Percentiles rank a stretch among this genome's conserved stretches.
Evolutionary conservation across 306 rosid species (phyloP).

Genomic region (Mimosa bimucronata): DNA sequence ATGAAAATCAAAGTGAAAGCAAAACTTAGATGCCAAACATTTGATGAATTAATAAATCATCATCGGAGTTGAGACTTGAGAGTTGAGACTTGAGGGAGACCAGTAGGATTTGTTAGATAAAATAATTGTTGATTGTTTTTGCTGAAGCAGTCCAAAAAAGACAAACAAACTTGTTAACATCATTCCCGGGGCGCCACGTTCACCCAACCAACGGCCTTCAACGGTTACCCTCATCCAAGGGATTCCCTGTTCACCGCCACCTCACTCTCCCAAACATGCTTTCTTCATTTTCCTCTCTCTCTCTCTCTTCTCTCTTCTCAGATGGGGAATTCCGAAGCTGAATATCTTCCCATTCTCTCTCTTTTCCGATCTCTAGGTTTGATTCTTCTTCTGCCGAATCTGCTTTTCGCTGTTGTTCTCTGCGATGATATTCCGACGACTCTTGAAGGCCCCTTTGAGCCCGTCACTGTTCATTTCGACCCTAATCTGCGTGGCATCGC

Average conservation of each 20-base stretch:
- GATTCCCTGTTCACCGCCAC: neutral
- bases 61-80: too few species aligned
- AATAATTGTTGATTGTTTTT: neutral
- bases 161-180: neutral
- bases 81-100: too few species aligned
- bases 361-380: neutral
- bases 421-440: conserved; percentile 63
- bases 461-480: conserved; percentile 71
- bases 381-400: conserved; percentile 25
- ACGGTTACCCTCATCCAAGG: neutral
- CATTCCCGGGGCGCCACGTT: neutral
- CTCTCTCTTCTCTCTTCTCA: neutral
- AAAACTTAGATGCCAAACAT: too few species aligned
- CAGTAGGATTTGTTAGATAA: too few species aligned
- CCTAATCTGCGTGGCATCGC: conserved; percentile 59
- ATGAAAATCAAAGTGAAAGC: too few species aligned
- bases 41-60: too few species aligned
- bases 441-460: conserved; percentile 74
- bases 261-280: too few species aligned
- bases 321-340: neutral
- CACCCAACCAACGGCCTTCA: neutral
- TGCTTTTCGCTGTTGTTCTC: conserved; percentile 7
- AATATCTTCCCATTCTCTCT: neutral
- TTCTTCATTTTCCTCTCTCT: too few species aligned
- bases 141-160: neutral